Percentiles rank a stretch among this genome's conserved stretches.
Conservation (phyloP, 1,139 yeast species). For the Kodamaea arcana region DNA sequence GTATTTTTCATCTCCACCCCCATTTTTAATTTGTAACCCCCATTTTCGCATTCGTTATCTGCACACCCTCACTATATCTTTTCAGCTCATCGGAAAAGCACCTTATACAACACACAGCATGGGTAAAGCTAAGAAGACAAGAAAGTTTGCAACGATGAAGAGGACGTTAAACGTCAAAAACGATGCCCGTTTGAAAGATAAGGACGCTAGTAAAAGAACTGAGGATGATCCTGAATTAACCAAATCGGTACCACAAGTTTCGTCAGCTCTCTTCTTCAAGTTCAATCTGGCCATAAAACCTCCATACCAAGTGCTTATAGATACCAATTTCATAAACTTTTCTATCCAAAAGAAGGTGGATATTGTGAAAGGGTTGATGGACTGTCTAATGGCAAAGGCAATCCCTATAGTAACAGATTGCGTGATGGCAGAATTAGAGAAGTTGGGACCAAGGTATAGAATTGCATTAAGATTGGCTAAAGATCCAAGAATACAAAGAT, state of each 20-base stretch:
- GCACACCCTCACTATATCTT: not conserved
- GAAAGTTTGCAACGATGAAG: slow-evolving; percentile 93
- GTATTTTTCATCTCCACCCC: too few species aligned
- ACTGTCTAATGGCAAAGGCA: slow-evolving; percentile 87
- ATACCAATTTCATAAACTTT: slow-evolving; percentile 94
- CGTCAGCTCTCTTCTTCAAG: slow-evolving; percentile 92
- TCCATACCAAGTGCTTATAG: slow-evolving; percentile 91
- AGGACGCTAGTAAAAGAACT: slow-evolving; percentile 16
- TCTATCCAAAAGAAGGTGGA: slow-evolving; percentile 94
- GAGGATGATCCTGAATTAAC: slow-evolving; percentile 77
- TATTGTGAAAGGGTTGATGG: slow-evolving; percentile 93
- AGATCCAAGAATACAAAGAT: slow-evolving; percentile 85
- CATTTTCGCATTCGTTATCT: not conserved
- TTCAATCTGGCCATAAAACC: slow-evolving; percentile 92
- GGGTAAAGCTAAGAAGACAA: slow-evolving; percentile 97
- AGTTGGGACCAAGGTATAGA: slow-evolving; percentile 89
- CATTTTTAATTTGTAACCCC: too few species aligned
- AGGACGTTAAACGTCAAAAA: slow-evolving; percentile 64
- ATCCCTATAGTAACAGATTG: slow-evolving; percentile 95
- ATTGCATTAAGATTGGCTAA: slow-evolving; percentile 89
- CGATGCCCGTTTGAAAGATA: slow-evolving; percentile 56
- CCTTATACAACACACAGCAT: slow-evolving; percentile 29
- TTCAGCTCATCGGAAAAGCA: slow-evolving; percentile 8
- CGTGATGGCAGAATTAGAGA: slow-evolving; percentile 96
- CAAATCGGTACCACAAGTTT: slow-evolving; percentile 85